Evolutionary conservation across 345 rosid genomes (phyloP), one percentile per base, ranked within the genome.

Genomic region (Dimocarpus longan): DNA sequence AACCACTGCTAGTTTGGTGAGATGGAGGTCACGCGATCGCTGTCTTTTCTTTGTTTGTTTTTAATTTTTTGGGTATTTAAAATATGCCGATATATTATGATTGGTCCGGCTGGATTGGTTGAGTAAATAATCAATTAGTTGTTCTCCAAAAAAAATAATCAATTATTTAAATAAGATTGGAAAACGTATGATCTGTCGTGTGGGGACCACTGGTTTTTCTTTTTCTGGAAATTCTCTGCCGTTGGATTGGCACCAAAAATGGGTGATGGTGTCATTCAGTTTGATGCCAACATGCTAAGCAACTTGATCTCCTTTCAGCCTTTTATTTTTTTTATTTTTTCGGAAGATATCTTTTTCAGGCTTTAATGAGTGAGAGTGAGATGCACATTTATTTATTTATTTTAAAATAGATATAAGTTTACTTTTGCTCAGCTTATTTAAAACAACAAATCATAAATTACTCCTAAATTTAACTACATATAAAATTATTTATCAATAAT

Each of bases 1-100:
- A 56, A 57, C 81, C 24, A 81, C 84, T 26, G 12, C 72, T 65
- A 39, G 68, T 70, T 82, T 76, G 79, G 85, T 78, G 72, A 63
- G 73, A 50, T 37, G 52, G 73, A 69, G 63, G 76, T 56, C 74
- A 5, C 76, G 73, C 83, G 56, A 74, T 79, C 80, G 9, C 76
- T 82, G 83, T 87, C 90, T 65, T 37, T 65, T 37, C 22, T 76
- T 66, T 68, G 60, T 65, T 52, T 2, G 39, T 18, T 1, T 69
- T 62, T 0, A 46, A 46, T 46, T 28, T 5, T 26, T 44, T 8
- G 2, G 7, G 10, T 8, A 22, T 57, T 19, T 7, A 15, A 56
- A 12, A n/a, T 39, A 59, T 70, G 19, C 37, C 6, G 2, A 28
- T 50, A 52, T 28, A 8, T 22, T 18, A 15, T 50, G 6, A 2